phyloP scores from a whole-genome alignment of 148 eudicot genomes.

The Vaccinium corymbosum region DNA sequence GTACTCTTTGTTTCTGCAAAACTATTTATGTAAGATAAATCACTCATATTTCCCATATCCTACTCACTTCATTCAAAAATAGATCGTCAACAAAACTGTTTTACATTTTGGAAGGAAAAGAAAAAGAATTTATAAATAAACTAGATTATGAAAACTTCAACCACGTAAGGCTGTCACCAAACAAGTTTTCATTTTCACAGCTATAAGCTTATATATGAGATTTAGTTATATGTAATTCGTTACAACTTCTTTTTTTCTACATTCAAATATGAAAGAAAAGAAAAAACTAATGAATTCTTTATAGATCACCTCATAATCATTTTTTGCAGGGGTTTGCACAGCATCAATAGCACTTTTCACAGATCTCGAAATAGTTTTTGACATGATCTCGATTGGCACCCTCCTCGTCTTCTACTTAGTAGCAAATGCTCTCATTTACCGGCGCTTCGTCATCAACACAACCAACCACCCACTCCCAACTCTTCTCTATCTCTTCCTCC shows the following conservation, averaged over 20 bases:
- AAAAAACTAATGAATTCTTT: neutral
- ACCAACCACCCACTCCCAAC: slow-evolving; percentile 35
- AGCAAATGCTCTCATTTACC: slow-evolving; percentile 72
- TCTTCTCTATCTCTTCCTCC: slow-evolving; percentile 51
- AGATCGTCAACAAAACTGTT: too few species aligned
- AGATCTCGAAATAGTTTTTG: slow-evolving; percentile 60
- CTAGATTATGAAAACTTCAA: too few species aligned
- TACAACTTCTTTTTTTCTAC: neutral
- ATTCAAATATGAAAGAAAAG: neutral
- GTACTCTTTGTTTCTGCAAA: too few species aligned
- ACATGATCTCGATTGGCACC: slow-evolving; percentile 78
- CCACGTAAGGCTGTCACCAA: too few species aligned
- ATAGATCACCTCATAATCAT: neutral
- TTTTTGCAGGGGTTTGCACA: slow-evolving; percentile 49
- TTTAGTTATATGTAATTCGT: too few species aligned
- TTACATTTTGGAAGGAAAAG: too few species aligned
- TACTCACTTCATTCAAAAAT: too few species aligned
- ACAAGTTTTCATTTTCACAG: too few species aligned
- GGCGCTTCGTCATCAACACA: slow-evolving; percentile 48
- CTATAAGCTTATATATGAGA: too few species aligned
- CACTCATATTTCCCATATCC: neutral
- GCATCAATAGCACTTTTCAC: slow-evolving; percentile 85
- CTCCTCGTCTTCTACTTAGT: slow-evolving; percentile 81
- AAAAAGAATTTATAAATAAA: too few species aligned
- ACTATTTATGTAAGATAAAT: neutral